These are phyloP conservation scores for Ogataea henricii DNA, from an alignment of 805 yeast species.

Conservation along the genomic window DNA sequence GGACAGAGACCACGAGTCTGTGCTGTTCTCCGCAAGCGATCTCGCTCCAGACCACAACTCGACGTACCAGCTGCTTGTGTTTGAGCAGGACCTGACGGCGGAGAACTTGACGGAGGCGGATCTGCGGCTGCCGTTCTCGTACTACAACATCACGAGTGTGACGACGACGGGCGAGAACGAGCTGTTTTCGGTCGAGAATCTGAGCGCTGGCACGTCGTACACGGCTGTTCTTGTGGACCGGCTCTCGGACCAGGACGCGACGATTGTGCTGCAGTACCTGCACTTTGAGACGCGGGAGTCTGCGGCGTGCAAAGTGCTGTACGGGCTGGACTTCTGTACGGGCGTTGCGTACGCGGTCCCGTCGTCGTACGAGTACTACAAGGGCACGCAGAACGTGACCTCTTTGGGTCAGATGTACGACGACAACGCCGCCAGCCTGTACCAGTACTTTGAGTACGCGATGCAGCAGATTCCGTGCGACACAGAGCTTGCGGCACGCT, in stretches of 20 bases:
- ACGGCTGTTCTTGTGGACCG: slow-evolving; percentile 63
- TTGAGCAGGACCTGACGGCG: slow-evolving; percentile 42
- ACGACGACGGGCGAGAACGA: slow-evolving; percentile 29
- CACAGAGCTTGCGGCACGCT: slow-evolving; percentile 61
- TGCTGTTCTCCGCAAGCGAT: slow-evolving; percentile 43
- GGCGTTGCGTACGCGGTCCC: slow-evolving; percentile 91
- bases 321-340: slow-evolving; percentile 72
- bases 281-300: slow-evolving; percentile 56
- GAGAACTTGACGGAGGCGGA: slow-evolving; percentile 47
- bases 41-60: slow-evolving; percentile 7
- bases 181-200: slow-evolving; percentile 60
- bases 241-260: slow-evolving; percentile 50
- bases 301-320: slow-evolving; percentile 70
- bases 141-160: slow-evolving; percentile 45
- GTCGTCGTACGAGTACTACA: slow-evolving; percentile 30
- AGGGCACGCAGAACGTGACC: slow-evolving; percentile 34
- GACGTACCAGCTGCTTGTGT: slow-evolving; percentile 20
- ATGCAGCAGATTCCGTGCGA: slow-evolving; percentile 79
- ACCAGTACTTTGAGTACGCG: slow-evolving; percentile 70
- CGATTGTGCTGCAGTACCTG: slow-evolving; percentile 59
- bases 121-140: neutral
- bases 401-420: slow-evolving; percentile 59
- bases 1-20: slow-evolving; percentile 70
- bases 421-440: slow-evolving; percentile 54
- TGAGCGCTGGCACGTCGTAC: slow-evolving; percentile 63